These are phyloP conservation scores for Aspergillus hiratsukae DNA, from an alignment of 2,329 filamentous ascomycete genomes.

Conservation along the genomic window DNA sequence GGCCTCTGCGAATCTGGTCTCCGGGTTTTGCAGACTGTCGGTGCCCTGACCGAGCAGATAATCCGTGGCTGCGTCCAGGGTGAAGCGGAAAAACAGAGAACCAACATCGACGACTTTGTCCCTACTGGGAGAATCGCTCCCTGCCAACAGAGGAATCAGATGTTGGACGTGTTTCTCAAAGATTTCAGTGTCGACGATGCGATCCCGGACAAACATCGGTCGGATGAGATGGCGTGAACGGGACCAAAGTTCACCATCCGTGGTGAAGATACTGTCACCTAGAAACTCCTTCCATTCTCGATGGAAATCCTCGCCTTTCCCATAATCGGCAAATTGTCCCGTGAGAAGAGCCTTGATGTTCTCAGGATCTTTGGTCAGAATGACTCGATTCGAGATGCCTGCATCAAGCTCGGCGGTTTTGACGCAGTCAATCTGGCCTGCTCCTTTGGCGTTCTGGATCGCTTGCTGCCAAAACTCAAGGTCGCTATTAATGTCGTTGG, in stretches of 20 bases:
- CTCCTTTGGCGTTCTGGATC: constrained; percentile 40
- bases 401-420: constrained; percentile 29
- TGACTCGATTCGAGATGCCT: constrained; percentile 45
- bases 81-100: constrained; percentile 76
- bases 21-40: constrained; percentile 55
- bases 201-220: constrained; percentile 82
- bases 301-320: constrained; percentile 72
- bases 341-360: constrained; percentile 91
- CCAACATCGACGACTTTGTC: constrained; percentile 61
- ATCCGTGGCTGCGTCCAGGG: constrained; percentile 78
- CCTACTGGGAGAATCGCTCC: constrained; percentile 32
- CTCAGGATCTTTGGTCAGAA: constrained; percentile 78
- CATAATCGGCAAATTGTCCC: constrained; percentile 78
- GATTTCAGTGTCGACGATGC: constrained; percentile 74
- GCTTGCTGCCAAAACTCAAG: constrained; percentile 57
- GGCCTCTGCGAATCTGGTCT: constrained; percentile 70
- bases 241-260: constrained; percentile 77
- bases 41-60: constrained; percentile 78
- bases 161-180: constrained; percentile 77
- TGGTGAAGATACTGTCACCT: constrained; percentile 79
- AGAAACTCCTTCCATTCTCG: constrained; percentile 72
- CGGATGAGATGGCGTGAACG: constrained; percentile 76
- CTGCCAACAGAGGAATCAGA: constrained; percentile 63
- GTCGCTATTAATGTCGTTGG: constrained; percentile 52
- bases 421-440: constrained; percentile 19